phyloP scores from a whole-genome alignment of 2,329 filamentous ascomycete genomes.

The Pseudogymnoascus sp. region DNA sequence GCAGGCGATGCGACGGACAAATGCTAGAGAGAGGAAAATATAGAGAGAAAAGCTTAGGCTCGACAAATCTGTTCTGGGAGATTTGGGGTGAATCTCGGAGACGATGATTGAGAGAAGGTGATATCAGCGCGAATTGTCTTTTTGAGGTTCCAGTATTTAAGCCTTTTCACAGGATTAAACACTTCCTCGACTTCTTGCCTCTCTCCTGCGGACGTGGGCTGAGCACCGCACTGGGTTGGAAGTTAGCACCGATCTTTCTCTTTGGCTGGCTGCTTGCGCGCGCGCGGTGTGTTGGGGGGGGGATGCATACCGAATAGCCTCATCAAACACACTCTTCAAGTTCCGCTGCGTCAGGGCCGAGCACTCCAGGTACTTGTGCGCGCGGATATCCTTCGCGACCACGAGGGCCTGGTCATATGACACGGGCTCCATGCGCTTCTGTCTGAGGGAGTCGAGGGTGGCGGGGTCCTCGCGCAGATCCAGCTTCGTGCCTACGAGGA shows the following conservation, averaged over 20 bases:
- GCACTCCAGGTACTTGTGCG: slow-evolving; percentile 96
- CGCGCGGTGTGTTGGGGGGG: no score
- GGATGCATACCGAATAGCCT: slow-evolving; percentile 78
- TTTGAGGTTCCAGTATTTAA: not conserved
- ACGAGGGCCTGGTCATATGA: slow-evolving; percentile 85
- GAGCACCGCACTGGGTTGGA: slow-evolving; percentile 53
- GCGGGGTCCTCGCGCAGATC: slow-evolving; percentile 84
- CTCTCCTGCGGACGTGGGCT: slow-evolving; percentile 53
- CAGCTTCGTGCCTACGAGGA: slow-evolving; percentile 93
- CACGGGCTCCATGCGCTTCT: slow-evolving; percentile 96
- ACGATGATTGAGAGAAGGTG: not conserved
- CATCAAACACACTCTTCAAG: slow-evolving; percentile 96
- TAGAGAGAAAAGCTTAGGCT: not conserved
- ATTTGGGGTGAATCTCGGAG: not conserved
- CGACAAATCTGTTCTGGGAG: not conserved
- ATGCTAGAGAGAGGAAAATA: not conserved
- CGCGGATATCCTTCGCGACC: slow-evolving; percentile 88
- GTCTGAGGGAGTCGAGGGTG: slow-evolving; percentile 72
- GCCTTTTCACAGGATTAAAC: slow-evolving; percentile 52
- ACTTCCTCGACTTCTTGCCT: slow-evolving; percentile 59
- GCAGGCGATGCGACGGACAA: not conserved
- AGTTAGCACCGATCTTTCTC: slow-evolving; percentile 8
- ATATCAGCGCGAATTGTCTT: not conserved
- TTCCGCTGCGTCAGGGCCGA: slow-evolving; percentile 94
- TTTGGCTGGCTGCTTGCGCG: no score